Conservation (phyloP, 768 basidiomycete genomes). For the Leccinum sublutescens region DNA sequence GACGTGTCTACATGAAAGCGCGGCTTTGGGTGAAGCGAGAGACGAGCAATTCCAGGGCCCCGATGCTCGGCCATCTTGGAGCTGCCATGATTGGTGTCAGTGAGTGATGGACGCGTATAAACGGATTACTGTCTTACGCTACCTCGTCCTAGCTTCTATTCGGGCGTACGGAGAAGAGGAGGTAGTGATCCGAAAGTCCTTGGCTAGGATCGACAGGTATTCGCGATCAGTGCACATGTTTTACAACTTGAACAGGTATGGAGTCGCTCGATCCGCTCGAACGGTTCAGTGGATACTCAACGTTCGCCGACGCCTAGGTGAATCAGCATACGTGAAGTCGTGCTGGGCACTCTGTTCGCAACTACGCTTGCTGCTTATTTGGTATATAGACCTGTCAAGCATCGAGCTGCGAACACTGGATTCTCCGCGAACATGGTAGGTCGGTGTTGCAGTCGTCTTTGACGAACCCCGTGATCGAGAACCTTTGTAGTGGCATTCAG, state of each 20-base stretch:
- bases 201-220: slow-evolving; percentile 48
- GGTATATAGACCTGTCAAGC: slow-evolving; percentile 1
- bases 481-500: slow-evolving; percentile 49
- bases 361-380: neutral
- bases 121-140: neutral
- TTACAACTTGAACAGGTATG: slow-evolving; percentile 48
- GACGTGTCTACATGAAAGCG: slow-evolving; percentile 1
- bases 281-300: neutral
- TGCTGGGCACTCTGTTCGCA: slow-evolving; percentile 20
- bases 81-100: slow-evolving; percentile 1
- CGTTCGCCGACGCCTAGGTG: slow-evolving; percentile 31
- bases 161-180: slow-evolving; percentile 46
- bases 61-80: slow-evolving; percentile 1
- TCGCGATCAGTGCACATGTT: slow-evolving; percentile 39
- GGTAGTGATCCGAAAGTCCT: slow-evolving; percentile 40
- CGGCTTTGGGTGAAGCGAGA: slow-evolving; percentile 3
- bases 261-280: neutral
- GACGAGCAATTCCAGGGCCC: slow-evolving; percentile 2
- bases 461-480: neutral
- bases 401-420: slow-evolving; percentile 31
- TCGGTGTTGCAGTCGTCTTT: slow-evolving; percentile 11
- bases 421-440: slow-evolving; percentile 43
- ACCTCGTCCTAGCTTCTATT: neutral
- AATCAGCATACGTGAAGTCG: slow-evolving; percentile 55
- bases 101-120: neutral